Base-by-base conservation (phyloP, 2,329 filamentous ascomycete genomes). In the Drechmeria coniospora region DNA sequence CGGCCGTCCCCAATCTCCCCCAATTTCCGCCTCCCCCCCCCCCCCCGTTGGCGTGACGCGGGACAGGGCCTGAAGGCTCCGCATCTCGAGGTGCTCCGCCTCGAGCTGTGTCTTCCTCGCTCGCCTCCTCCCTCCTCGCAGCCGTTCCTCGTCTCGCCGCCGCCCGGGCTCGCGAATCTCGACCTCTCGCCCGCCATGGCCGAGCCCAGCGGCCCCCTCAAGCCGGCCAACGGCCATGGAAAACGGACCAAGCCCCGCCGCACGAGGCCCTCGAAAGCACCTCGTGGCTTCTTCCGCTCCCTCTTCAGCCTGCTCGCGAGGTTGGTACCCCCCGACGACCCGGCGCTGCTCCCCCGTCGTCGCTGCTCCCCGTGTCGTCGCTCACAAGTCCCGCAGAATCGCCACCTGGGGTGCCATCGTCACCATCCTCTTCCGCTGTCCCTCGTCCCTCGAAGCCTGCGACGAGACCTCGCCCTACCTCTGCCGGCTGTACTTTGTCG, bases 331-430 rank as follows among this genome's bases (percentile, higher is more conserved):
- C 25, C 25, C 15, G 8, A 18, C 18, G 17, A 6, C 13, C 12
- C 14, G n/a, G 6, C 12, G 22, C 23, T 10, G n/a, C 15, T 27
- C 21, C 10, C 23, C 19, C 12, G 16, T 4, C 15, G 4, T 25
- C 14, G 16, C 13, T 19, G 15, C 15, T 7, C 12, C 9, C 14
- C n/a, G n/a, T 23, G 13, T 15, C 23, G 11, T 16, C 21, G 13
- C 17, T 29, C 21, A 26, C 21, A 21, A 16, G 22, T 19, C 15
- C 25, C 12, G 4, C 36, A 87, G 87, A 44, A 52, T 94, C 24
- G 52, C 76, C 32, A 78, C 82, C 13, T 98, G 87, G 87, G 92
- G 90, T 50, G 67, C 75, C 20, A 74, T 95, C 37, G 53, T 84
- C 35, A 90, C 79, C 15, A 59, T 90, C 30, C 55, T 87, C 33